These are phyloP conservation scores for Pythium graminicola DNA, from an alignment of 352 stramenopile species.

Conservation along the genomic window DNA sequence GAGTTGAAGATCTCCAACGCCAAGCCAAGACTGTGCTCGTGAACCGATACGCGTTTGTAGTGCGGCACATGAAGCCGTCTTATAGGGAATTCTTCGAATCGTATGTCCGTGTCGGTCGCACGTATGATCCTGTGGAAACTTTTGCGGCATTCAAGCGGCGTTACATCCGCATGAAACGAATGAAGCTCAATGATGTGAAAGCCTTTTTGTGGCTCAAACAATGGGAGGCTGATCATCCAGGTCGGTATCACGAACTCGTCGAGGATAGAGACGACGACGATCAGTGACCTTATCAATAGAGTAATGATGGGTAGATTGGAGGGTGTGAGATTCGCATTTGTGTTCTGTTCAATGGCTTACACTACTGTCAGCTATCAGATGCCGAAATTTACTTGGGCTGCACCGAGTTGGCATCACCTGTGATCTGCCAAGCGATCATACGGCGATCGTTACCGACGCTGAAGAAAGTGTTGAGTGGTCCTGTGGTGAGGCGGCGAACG, in stretches of 20 bases:
- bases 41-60: constrained; percentile 13
- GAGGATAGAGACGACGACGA: constrained; percentile 1
- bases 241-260: constrained; percentile 11
- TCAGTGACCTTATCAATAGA: background rate
- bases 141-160: constrained; percentile 21
- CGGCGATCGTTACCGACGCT: constrained; percentile 68
- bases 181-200: constrained; percentile 23
- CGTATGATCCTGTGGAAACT: constrained; percentile 27
- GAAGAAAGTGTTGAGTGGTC: constrained; percentile 80
- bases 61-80: background rate
- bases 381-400: constrained; percentile 35
- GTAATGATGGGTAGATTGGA: background rate
- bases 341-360: too few species aligned
- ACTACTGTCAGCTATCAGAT: too few species aligned
- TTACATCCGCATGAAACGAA: background rate
- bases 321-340: too few species aligned
- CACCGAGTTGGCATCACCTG: constrained; percentile 58
- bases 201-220: constrained; percentile 40
- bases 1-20: constrained; percentile 27
- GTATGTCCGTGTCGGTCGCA: constrained; percentile 9
- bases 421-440: constrained; percentile 86
- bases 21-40: constrained; percentile 33
- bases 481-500: constrained; percentile 66
- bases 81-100: constrained; percentile 33
- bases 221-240: constrained; percentile 27